Conservation (phyloP, 2,329 filamentous ascomycete genomes). For the Cercospora beticola region DNA sequence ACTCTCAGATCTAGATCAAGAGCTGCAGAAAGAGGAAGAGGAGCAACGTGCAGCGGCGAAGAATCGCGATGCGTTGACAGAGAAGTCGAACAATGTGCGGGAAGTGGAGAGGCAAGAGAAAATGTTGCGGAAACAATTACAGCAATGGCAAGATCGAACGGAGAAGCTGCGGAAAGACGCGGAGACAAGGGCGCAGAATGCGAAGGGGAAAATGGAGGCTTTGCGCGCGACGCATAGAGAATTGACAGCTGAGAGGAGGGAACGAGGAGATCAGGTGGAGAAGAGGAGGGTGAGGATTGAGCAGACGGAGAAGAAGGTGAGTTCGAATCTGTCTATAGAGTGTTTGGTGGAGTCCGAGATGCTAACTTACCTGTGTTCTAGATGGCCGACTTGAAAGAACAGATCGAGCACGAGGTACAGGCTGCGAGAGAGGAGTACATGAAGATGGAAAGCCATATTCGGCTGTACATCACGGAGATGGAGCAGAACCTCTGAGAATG, state of each 20-base stretch:
- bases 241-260: slow-evolving; percentile 78
- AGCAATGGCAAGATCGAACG: slow-evolving; percentile 82
- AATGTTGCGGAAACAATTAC: slow-evolving; percentile 77
- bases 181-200: slow-evolving; percentile 74
- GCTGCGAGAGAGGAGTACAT: slow-evolving; percentile 89
- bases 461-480: slow-evolving; percentile 98
- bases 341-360: not conserved
- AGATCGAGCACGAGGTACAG: slow-evolving; percentile 92
- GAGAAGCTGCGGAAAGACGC: slow-evolving; percentile 79
- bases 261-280: slow-evolving; percentile 91
- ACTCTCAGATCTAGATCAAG: slow-evolving; percentile 80
- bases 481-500: slow-evolving; percentile 69
- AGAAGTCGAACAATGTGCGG: slow-evolving; percentile 82
- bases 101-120: slow-evolving; percentile 89
- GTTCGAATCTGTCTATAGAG: slow-evolving; percentile 20
- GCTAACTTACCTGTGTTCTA: slow-evolving; percentile 42
- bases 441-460: slow-evolving; percentile 96
- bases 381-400: slow-evolving; percentile 98
- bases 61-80: slow-evolving; percentile 82
- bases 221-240: slow-evolving; percentile 75
- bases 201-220: slow-evolving; percentile 87
- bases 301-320: slow-evolving; percentile 96
- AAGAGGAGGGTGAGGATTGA: slow-evolving; percentile 89
- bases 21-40: slow-evolving; percentile 87
- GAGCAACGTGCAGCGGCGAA: slow-evolving; percentile 75